Evolutionary conservation across 2,329 filamentous ascomycete species (phyloP).

Genomic region (Fusarium sp.): DNA sequence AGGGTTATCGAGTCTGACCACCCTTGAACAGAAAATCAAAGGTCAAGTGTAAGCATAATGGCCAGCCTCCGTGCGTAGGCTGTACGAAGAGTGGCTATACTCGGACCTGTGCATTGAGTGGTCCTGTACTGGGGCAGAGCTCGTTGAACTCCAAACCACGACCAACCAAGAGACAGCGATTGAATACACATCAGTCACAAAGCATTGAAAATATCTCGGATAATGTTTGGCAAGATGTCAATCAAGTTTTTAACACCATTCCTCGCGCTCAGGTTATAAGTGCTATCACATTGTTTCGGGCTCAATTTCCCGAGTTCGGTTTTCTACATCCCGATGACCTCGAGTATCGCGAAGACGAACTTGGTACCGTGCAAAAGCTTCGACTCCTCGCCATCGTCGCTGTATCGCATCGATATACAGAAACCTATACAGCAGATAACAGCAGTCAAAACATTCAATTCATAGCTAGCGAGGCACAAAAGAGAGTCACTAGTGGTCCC

Average conservation of each 20-base stretch:
- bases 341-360: conserved; percentile 31
- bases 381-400: conserved; percentile 37
- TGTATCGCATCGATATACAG: conserved; percentile 37
- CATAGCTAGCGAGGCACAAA: conserved; percentile 36
- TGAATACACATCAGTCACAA: not conserved
- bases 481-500: conserved; percentile 27
- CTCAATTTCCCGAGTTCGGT: conserved; percentile 47
- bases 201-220: not conserved
- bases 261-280: conserved; percentile 15
- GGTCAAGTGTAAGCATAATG: conserved; percentile 47
- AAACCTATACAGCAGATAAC: fast-evolving
- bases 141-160: conserved; percentile 2
- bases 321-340: conserved; percentile 48
- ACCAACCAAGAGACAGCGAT: conserved; percentile 28
- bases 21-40: conserved; percentile 40
- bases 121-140: conserved; percentile 23
- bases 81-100: conserved; percentile 41
- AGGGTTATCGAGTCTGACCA: not conserved
- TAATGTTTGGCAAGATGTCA: conserved; percentile 14
- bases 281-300: conserved; percentile 34
- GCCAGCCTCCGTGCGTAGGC: conserved; percentile 44
- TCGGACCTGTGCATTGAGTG: conserved; percentile 37
- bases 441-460: not conserved
- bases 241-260: conserved; percentile 17
- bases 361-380: conserved; percentile 26